phyloP scores from a whole-genome alignment of 108 stramenopile species.

The Nannochloropsis oceanica region DNA sequence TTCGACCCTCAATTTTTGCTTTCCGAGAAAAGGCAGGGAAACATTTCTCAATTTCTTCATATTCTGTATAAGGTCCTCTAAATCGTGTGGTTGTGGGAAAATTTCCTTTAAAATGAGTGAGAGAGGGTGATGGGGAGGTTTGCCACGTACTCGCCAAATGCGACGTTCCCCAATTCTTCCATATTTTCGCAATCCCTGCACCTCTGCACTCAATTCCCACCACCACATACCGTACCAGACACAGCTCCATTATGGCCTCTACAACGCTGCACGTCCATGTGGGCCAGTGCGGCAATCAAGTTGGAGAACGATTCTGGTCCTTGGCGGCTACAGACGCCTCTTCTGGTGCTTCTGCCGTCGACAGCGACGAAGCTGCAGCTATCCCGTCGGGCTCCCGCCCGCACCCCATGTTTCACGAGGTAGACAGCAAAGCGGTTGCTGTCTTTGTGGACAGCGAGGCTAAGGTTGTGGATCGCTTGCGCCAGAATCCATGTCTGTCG shows the following conservation, averaged over 20 bases:
- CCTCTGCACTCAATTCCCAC: too few relatives aligned
- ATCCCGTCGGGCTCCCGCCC: not conserved
- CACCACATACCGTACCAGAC: too few relatives aligned
- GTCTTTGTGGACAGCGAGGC: conserved; percentile 23
- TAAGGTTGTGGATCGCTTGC: not conserved
- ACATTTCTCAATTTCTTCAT: not conserved
- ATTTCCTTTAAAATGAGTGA: not conserved
- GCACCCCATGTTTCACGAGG: conserved; percentile 14
- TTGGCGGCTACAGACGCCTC: conserved; percentile 11
- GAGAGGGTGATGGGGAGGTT: not conserved
- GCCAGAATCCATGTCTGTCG: not conserved
- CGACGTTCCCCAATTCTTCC: too few relatives aligned
- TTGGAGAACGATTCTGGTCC: conserved; percentile 25
- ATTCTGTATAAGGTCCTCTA: not conserved
- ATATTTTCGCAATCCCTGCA: too few relatives aligned
- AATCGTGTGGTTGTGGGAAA: not conserved
- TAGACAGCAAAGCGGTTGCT: conserved; percentile 4
- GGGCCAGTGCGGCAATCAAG: conserved; percentile 30
- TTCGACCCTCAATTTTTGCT: not conserved
- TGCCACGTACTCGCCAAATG: not conserved
- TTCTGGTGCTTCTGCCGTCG: not conserved
- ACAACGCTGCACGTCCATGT: conserved; percentile 16
- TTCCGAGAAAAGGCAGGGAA: not conserved
- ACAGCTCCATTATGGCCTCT: not conserved
- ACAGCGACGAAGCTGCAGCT: not conserved